A percentile compares a stretch with the other conserved stretches of the same genome.
These are phyloP conservation scores for Camillea tinctor DNA, from an alignment of 2,329 filamentous ascomycete species.

Conservation along the genomic window DNA sequence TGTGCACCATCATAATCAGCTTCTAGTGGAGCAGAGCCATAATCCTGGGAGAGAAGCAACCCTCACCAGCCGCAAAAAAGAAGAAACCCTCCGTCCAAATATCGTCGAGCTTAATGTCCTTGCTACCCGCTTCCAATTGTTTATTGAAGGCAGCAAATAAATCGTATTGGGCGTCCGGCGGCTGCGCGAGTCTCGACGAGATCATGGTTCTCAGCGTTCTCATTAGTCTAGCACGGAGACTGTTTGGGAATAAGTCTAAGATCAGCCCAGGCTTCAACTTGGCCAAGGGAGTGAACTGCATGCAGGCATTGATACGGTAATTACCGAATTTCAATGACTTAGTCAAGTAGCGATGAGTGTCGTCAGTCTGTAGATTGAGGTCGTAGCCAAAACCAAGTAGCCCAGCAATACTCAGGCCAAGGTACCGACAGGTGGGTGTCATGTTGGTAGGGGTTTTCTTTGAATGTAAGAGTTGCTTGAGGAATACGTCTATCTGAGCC, in stretches of 20 bases:
- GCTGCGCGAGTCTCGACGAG: neutral
- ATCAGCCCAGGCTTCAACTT: too few species aligned
- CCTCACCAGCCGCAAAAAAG: conserved; percentile 14
- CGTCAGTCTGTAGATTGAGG: neutral
- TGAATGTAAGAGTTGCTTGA: neutral
- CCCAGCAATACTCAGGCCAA: neutral
- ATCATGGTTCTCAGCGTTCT: conserved; percentile 12
- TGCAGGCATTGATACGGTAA: conserved; percentile 6
- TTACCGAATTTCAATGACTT: neutral
- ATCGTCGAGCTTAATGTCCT: neutral
- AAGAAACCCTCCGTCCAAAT: conserved; percentile 19
- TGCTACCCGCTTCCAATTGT: neutral
- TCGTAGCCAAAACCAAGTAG: conserved; percentile 2
- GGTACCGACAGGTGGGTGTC: neutral
- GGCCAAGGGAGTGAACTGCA: conserved; percentile 13
- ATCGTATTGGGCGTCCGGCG: conserved; percentile 29
- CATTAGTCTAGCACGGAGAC: neutral
- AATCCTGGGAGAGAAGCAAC: neutral
- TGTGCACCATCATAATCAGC: conserved; percentile 14
- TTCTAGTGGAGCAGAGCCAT: neutral
- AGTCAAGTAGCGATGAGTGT: conserved; percentile 8
- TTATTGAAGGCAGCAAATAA: neutral
- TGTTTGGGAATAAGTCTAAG: too few species aligned
- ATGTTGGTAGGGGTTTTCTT: conserved; percentile 1
- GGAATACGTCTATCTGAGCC: neutral